Percentiles rank a stretch among this genome's conserved stretches.
Evolutionary conservation across 2,329 filamentous ascomycete species (phyloP).

Genomic region (Neurospora crassa): DNA sequence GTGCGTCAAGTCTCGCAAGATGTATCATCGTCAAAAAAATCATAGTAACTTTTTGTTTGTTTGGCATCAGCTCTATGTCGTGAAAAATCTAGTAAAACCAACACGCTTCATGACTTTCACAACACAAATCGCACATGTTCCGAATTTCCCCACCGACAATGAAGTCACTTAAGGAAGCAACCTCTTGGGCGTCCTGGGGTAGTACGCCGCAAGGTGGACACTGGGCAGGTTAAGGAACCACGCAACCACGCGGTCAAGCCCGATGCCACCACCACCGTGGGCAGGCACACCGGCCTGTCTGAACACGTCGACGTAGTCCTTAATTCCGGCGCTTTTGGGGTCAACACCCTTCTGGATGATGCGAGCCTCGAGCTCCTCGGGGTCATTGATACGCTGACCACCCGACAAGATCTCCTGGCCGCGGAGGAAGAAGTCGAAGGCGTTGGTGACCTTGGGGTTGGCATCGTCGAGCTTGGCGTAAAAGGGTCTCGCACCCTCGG

Average conservation of each 20-base stretch:
- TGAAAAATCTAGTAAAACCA: neutral
- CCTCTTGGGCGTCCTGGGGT: slow-evolving; percentile 52
- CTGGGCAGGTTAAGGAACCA: slow-evolving; percentile 51
- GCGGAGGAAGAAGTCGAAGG: slow-evolving; percentile 79
- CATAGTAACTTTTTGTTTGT: neutral
- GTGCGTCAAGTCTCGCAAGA: neutral
- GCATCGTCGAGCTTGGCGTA: slow-evolving; percentile 76
- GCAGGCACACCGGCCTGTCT: slow-evolving; percentile 73
- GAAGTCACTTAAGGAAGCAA: slow-evolving; percentile 34
- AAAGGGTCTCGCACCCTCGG: slow-evolving; percentile 77
- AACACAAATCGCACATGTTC: neutral
- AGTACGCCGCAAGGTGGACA: slow-evolving; percentile 48
- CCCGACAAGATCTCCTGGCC: slow-evolving; percentile 90
- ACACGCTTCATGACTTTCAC: neutral
- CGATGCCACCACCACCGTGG: slow-evolving; percentile 83
- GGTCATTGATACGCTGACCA: slow-evolving; percentile 82
- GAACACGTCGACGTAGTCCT: slow-evolving; percentile 84
- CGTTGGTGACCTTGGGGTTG: slow-evolving; percentile 56
- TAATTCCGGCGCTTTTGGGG: slow-evolving; percentile 63
- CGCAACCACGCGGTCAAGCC: slow-evolving; percentile 75
- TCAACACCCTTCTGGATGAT: slow-evolving; percentile 75
- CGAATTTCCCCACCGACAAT: neutral
- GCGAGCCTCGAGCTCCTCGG: slow-evolving; percentile 64
- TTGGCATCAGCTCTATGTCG: neutral
- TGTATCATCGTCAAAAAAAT: neutral